Base-by-base conservation (phyloP, 805 yeast genomes). In the Diddensiella caesifluorescens region DNA sequence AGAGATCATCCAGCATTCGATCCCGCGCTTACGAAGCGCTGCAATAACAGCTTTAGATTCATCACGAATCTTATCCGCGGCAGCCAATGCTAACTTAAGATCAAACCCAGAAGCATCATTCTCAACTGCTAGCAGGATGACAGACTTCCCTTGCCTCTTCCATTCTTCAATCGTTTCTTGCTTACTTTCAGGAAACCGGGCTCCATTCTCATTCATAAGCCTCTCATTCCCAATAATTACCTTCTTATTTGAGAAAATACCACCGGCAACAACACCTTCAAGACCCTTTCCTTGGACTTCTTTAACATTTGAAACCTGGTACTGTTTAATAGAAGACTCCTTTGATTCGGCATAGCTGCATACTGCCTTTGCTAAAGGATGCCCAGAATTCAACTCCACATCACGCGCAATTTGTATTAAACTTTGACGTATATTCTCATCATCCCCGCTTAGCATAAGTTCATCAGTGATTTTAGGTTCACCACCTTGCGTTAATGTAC, bases 1-100 rank as follows among this genome's bases (percentile, higher is more conserved):
- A 3, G 87, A 77, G 30, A 83, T 76, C 84, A 83, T 80, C 79
- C 83, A 83, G 38, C 82, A 73, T 18, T 72, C 71, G 15, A 82
- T 73, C 4, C 72, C 70, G 4, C 58, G 58, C 6, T 42, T 39
- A 30, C 65, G 60, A 9, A 76, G 56, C 4, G 62, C 61, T 5
- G 62, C 52, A 15, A 83, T 65, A 0, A 81, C 81, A 16, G 52
- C 51, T 26, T 64, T 66, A 2, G 87, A 68, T 54, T 83, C 92
- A 0, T 72, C 67, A 3, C 71, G 57, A 20, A 67, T 52, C 45
- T 53, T 52, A 55, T 83, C 90, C 35, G 84, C 70, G 25, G 79
- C 77, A 2, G 77, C 82, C 47, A 79, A 49, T 43, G 75, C 60
- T 28, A 77, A 55, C n/a, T 71, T 61, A 16, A 63, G 51, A 31